Evolutionary conservation across 2,329 filamentous ascomycete species (phyloP).

Genomic region (Hypoxylon sp.): DNA sequence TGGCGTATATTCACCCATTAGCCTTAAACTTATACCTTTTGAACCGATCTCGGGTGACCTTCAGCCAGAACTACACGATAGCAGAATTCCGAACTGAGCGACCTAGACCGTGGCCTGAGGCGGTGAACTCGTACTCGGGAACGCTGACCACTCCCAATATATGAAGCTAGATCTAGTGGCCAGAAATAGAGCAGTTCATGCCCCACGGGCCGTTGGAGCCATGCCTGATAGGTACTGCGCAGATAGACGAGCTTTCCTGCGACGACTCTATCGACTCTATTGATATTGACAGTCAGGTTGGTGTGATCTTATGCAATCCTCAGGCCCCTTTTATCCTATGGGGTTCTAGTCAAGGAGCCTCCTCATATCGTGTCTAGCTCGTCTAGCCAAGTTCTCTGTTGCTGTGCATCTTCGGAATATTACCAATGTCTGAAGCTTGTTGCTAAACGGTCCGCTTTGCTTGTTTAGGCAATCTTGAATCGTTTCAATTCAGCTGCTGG

Average conservation of each 20-base stretch:
- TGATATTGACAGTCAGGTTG: conserved; percentile 5
- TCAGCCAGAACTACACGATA: conserved; percentile 16
- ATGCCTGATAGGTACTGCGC: conserved; percentile 6
- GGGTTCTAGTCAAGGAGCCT: background rate
- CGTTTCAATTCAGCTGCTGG: background rate
- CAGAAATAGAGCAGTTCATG: conserved; percentile 3
- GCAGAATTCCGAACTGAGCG: conserved; percentile 10
- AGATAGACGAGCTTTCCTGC: conserved; percentile 24
- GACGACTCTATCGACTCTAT: conserved; percentile 13
- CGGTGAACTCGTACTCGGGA: conserved; percentile 12
- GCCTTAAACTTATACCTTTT: conserved; percentile 18
- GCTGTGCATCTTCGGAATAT: background rate
- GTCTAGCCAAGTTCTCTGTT: background rate
- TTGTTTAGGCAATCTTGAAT: background rate
- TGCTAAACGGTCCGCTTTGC: background rate
- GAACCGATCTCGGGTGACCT: conserved; percentile 17
- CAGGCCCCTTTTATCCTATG: background rate
- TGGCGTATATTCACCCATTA: conserved; percentile 30
- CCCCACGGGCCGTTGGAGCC: conserved; percentile 3
- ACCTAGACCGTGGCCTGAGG: conserved; percentile 19
- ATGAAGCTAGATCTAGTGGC: conserved; percentile 18
- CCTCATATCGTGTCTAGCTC: background rate
- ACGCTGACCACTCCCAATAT: conserved; percentile 17
- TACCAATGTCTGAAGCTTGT: background rate
- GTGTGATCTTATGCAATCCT: background rate